Evolutionary conservation across 345 rosid species (phyloP).

Genomic region (Isatis tinctoria): DNA sequence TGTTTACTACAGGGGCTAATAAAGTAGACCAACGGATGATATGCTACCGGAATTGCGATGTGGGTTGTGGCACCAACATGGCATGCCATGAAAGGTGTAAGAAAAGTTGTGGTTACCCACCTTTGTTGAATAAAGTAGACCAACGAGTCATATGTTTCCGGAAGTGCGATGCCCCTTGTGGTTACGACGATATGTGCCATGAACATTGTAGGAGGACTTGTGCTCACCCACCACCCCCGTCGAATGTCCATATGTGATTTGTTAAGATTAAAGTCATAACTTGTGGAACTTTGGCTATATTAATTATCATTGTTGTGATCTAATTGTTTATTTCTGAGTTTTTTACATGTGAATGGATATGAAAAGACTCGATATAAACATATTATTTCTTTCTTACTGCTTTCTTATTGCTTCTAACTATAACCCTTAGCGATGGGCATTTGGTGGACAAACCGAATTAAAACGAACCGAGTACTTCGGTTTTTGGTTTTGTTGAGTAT

Average conservation of each 20-base stretch:
- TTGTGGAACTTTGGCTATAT: background rate
- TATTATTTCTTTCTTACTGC: background rate
- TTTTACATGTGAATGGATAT: background rate
- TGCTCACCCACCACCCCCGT: background rate
- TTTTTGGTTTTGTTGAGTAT: too few relatives aligned
- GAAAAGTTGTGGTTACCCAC: background rate
- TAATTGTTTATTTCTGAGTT: background rate
- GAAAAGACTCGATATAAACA: background rate
- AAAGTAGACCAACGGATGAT: background rate
- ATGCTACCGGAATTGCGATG: constrained; percentile 1
- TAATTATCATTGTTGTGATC: background rate
- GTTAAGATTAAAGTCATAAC: background rate
- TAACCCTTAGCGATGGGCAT: too few relatives aligned
- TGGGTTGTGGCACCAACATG: background rate
- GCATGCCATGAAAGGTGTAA: background rate
- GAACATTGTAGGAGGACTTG: too few relatives aligned
- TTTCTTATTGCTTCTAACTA: too few relatives aligned
- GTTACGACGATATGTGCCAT: too few relatives aligned
- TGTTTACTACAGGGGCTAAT: background rate
- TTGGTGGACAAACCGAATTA: too few relatives aligned
- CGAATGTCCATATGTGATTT: background rate
- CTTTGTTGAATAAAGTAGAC: too few relatives aligned
- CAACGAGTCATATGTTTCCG: too few relatives aligned
- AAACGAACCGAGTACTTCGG: too few relatives aligned
- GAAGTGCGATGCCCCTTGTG: too few relatives aligned